Evolutionary conservation across 148 eudicot genomes (phyloP), one percentile per base, ranked within the genome.

Genomic region (Nepenthes mirabilis): DNA sequence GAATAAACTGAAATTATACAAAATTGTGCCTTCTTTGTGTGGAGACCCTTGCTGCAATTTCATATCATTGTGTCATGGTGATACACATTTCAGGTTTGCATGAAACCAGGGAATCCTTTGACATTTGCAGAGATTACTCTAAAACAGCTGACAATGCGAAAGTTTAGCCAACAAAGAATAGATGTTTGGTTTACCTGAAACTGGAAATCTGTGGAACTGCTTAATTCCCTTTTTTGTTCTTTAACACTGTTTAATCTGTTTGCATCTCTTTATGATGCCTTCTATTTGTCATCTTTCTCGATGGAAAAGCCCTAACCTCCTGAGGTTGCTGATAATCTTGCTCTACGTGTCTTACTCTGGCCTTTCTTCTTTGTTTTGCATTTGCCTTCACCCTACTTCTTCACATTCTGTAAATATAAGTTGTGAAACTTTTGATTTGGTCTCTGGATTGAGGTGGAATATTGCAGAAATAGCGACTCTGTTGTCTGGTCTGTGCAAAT

Each of bases 71-170:
- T 23, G 23, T 23, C 23, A 23, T 23, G 23, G 23, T 23, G 23
- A 23, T 23, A 23, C 23, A 23, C 23, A 23, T 57, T 76, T 67
- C 75, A 91, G 97, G 87, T 91, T 62, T 56, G 62, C 65, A 91
- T 91, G 89, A 91, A 78, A 73, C 97, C 97, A n/a, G 95, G 95
- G 67, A 87, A 91, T 77, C 97, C 97, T 71, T 72, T 91, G 56
- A 87, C 95, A 60, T 91, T 91, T 76, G 90, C 86, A 62, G 95
- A 87, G 76, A 68, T 91, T 47, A 65, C 62, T 67, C 63, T 70
- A 62, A 71, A 56, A 67, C 83, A 57, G 40, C 72, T 37, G 63
- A 67, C 3, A 67, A 52, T 12, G 43, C 2, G 63, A 53, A 40
- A 36, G 63, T 23, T 23, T 23, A 23, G 23, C 45, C 43, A 72